These are phyloP conservation scores for Anisodus tanguticus DNA, from an alignment of 257 asterid genomes.

Conservation along the genomic window DNA sequence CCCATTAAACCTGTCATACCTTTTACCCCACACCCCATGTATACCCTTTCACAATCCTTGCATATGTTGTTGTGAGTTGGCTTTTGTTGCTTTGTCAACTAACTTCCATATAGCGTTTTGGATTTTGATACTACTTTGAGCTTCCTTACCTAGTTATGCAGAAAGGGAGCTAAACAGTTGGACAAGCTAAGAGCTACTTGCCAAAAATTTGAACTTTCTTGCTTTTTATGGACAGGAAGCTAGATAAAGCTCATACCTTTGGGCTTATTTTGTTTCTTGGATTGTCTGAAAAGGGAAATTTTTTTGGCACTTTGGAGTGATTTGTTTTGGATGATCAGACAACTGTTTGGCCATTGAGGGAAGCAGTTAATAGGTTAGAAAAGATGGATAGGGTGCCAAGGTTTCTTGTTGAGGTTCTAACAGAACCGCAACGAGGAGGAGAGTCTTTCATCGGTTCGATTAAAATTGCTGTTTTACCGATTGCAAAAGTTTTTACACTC, in stretches of 20 bases:
- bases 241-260: neutral
- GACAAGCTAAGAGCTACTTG: neutral
- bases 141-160: neutral
- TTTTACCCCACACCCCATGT: neutral
- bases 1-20: neutral
- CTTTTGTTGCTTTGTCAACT: neutral
- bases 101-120: neutral
- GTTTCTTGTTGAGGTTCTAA: slow-evolving; percentile 61
- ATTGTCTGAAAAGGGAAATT: neutral
- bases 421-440: slow-evolving; percentile 79
- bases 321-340: neutral
- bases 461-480: slow-evolving; percentile 90
- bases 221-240: neutral
- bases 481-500: slow-evolving; percentile 91
- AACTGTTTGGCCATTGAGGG: neutral
- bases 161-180: slow-evolving; percentile 15
- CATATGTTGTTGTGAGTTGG: neutral
- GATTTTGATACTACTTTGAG: neutral
- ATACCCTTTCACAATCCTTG: neutral
- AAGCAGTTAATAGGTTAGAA: slow-evolving; percentile 13
- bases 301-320: neutral
- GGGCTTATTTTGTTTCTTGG: slow-evolving; percentile 1
- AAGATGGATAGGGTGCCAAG: slow-evolving; percentile 65
- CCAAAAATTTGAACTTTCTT: slow-evolving; percentile 11
- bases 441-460: slow-evolving; percentile 73